Base-by-base conservation (phyloP, 2,329 filamentous ascomycete genomes). In the Pseudocercospora pini-densiflorae region DNA sequence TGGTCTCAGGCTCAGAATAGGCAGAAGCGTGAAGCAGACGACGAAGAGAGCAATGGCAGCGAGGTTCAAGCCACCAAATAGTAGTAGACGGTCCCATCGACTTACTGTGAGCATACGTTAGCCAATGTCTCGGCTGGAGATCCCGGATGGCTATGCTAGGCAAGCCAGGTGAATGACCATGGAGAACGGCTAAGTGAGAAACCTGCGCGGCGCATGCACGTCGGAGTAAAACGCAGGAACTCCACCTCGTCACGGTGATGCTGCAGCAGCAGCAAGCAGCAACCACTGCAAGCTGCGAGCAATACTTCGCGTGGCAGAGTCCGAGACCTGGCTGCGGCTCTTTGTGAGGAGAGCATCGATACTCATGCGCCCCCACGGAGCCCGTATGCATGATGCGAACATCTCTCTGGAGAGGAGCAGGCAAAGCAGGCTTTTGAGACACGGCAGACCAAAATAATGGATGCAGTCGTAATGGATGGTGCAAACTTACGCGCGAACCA, bases 21-120 rank as follows among this genome's bases (percentile, higher is more conserved):
- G 94, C 82, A 97, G 94, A 64, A 98, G 85, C 73, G 90, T 90
- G 83, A 98, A 97, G 84, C 92, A 94, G 75, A 97, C 89, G 78
- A 96, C 88, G 84, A 99, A 98, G 84, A 96, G 94, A 72, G 92
- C 92, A 71, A 93, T 85, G 70, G 95, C 93, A 68, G 91, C 93
- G 74, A 97, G 81, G 81, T 97, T 97, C 83, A 94, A 96, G 77
- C 90, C 93, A 71, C 88, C 90, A 81, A 99, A 99, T 75, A 98
- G 88, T 79, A 99, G 86, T 77, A 98, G 83, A 65, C 94, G 92
- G 82, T 99, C 95, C 95, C 94, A 98, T 82, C 94, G 89, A 83
- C 93, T 97, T 84, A 99, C 95, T 98, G 81, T 77, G 75, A 75
- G 71, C 66, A 68, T 61, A 53, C 61, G 72, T 78, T 70, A 77